Base-by-base conservation (phyloP, 305 asterid species). In the Fraxinus sp. region DNA sequence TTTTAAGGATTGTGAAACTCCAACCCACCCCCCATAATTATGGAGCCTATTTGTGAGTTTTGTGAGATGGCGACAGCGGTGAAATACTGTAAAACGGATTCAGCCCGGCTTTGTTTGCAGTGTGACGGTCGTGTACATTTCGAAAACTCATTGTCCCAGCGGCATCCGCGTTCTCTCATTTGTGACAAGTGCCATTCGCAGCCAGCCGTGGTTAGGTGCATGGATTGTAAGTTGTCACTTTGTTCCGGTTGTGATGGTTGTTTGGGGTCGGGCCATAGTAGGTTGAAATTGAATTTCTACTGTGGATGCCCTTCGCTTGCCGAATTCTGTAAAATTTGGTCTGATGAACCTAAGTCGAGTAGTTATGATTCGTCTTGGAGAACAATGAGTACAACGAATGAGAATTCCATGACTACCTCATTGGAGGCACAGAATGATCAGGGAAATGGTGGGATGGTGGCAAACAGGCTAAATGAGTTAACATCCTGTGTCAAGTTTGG, bases 71-170 rank as follows among this genome's bases (percentile, higher is more conserved):
- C 52, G 49, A 87, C 88, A 80, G 97, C 94, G 39, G 86, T 89
- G 39, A 93, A 93, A 10, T 93, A 92, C 82, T 93, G 97, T 89
- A 89, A 84, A 83, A 84, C 93, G 59, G 98, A 94, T 83, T 71
- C 85, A n/a, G 97, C 94, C 1, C 81, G 83, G 81, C 92, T 94
- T 1, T 94, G 98, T 68, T 78, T 93, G 82, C 81, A 84, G 8
- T 94, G 98, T 84, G 97, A 94, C 79, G 74, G 77, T 74, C 16
- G 57, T 59, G 92, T 94, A 0, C 98, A 94, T 83, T 79, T 89
- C 9, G 93, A 95, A 70, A 94, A 93, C 81, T 77, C 89, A 13
- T 30, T 94, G 26, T 87, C 97, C 5, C 84, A 88, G 24, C 85
- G 91, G 85, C 97, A 94, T 74, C 85, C 77, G 0, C 91, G 96